These are phyloP conservation scores for Termitomyces heimii DNA, from an alignment of 768 basidiomycete species.

Conservation along the genomic window DNA sequence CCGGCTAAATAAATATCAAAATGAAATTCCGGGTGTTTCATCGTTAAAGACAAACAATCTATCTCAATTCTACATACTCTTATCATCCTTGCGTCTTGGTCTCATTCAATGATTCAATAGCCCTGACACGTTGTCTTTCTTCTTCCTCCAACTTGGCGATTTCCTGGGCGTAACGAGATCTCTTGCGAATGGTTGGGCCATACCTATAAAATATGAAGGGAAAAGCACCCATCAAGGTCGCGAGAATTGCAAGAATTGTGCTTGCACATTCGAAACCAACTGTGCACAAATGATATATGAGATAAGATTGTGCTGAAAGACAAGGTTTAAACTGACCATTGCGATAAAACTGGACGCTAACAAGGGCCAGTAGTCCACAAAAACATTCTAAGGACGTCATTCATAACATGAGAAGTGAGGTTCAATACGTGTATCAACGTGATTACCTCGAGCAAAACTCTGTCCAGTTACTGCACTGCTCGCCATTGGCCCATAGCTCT, in stretches of 20 bases:
- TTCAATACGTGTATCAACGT: not conserved
- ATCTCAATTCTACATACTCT: too few relatives aligned
- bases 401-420: not conserved
- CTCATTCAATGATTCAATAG: slow-evolving; percentile 5
- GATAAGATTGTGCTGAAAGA: not conserved
- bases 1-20: not conserved
- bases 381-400: slow-evolving; percentile 8
- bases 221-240: slow-evolving; percentile 15
- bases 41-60: too few relatives aligned
- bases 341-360: slow-evolving; percentile 13
- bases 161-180: slow-evolving; percentile 16
- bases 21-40: too few relatives aligned
- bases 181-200: slow-evolving; percentile 14
- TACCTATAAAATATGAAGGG: slow-evolving; percentile 17
- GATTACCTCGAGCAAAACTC: slow-evolving; percentile 17
- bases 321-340: slow-evolving; percentile 7
- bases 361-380: slow-evolving; percentile 14
- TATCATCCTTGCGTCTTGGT: not conserved
- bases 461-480: slow-evolving; percentile 19
- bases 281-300: not conserved
- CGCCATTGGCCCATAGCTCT: slow-evolving; percentile 18
- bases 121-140: slow-evolving; percentile 10
- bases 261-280: slow-evolving; percentile 17
- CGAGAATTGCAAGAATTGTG: slow-evolving; percentile 16
- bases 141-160: slow-evolving; percentile 14